phyloP scores from a whole-genome alignment of 2,329 filamentous ascomycete species.

The Alternaria gaisen region DNA sequence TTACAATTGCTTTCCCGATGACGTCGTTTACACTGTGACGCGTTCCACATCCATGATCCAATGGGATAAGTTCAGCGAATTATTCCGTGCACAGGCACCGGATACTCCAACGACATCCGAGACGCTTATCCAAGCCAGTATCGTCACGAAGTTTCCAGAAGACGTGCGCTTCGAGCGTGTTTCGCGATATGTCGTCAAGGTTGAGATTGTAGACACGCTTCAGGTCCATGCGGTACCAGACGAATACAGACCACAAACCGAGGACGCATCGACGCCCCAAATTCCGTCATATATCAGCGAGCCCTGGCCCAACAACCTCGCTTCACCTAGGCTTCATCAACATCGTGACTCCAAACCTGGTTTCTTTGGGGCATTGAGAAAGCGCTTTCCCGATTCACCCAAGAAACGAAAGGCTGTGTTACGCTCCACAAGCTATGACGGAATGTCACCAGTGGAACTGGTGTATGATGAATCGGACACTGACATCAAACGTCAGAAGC shows the following conservation, averaged over 20 bases:
- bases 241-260: not conserved
- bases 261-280: not conserved
- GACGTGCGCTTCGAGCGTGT: conserved; percentile 41
- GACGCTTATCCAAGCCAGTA: conserved; percentile 25
- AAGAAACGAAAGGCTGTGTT: conserved; percentile 22
- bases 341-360: not conserved
- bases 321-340: not conserved
- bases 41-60: conserved; percentile 17
- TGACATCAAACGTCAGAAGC: conserved; percentile 9
- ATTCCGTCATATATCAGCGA: conserved; percentile 8
- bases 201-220: conserved; percentile 12
- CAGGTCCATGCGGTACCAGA: not conserved
- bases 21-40: conserved; percentile 21
- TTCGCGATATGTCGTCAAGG: conserved; percentile 40
- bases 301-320: not conserved
- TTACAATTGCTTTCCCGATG: conserved; percentile 6
- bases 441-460: not conserved
- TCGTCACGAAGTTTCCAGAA: conserved; percentile 34
- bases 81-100: conserved; percentile 36
- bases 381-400: not conserved
- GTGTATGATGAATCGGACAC: not conserved
- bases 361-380: not conserved
- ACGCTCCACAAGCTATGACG: not conserved
- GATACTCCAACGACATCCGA: conserved; percentile 3
- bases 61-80: conserved; percentile 29